These are phyloP conservation scores for Myriosclerotinia duriaeana DNA, from an alignment of 2,329 filamentous ascomycete species.

Conservation along the genomic window DNA sequence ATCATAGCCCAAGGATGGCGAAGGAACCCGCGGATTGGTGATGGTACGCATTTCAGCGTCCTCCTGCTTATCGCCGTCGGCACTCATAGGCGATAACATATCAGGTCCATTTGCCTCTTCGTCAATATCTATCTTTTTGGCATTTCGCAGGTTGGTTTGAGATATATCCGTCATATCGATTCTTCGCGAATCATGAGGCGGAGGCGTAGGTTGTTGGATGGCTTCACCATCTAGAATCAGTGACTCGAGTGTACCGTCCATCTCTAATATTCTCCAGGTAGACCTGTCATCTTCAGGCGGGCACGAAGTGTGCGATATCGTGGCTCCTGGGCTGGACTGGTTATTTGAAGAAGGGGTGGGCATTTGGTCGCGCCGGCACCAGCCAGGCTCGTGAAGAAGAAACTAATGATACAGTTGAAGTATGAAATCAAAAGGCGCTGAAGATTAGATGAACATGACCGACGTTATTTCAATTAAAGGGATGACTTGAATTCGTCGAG, in stretches of 20 bases:
- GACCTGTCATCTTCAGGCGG: slow-evolving; percentile 46
- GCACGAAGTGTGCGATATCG: slow-evolving; percentile 44
- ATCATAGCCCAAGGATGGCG: slow-evolving; percentile 53
- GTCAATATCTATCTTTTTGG: slow-evolving; percentile 47
- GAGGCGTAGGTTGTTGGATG: slow-evolving; percentile 38
- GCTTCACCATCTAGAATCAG: slow-evolving; percentile 34
- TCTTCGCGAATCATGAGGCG: slow-evolving; percentile 34
- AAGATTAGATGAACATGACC: slow-evolving; percentile 36
- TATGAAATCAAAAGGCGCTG: slow-evolving; percentile 29
- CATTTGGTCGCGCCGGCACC: slow-evolving; percentile 41
- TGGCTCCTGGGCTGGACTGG: slow-evolving; percentile 32
- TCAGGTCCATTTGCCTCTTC: slow-evolving; percentile 41
- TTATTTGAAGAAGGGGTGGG: slow-evolving; percentile 40
- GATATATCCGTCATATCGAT: slow-evolving; percentile 40
- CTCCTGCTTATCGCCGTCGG: slow-evolving; percentile 43
- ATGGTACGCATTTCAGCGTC: slow-evolving; percentile 40
- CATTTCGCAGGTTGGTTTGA: slow-evolving; percentile 38
- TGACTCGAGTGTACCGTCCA: slow-evolving; percentile 39
- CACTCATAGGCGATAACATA: slow-evolving; percentile 42
- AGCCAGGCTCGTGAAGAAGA: slow-evolving; percentile 34
- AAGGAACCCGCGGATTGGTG: slow-evolving; percentile 39
- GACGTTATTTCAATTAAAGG: slow-evolving; percentile 29
- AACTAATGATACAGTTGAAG: slow-evolving; percentile 39
- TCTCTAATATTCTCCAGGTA: slow-evolving; percentile 40
- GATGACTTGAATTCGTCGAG: slow-evolving; percentile 27